Base-by-base conservation (phyloP, 768 basidiomycete genomes). In the Lactarius hatsudake region DNA sequence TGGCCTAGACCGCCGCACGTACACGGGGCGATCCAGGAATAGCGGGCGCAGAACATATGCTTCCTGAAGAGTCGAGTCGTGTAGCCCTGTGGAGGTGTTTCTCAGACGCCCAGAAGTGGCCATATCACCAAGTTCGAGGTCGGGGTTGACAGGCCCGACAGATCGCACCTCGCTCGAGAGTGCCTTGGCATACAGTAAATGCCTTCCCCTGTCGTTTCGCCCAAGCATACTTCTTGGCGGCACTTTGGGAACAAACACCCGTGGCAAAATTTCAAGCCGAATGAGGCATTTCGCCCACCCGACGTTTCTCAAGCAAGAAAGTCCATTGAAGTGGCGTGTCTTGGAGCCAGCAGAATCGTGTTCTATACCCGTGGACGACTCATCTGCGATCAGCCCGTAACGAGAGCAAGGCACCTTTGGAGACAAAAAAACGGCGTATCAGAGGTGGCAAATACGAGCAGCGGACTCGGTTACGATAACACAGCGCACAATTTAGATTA, bases 231-330 rank as follows among this genome's bases (percentile, higher is more conserved):
- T 28, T 28, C 26, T 60, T 54, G 61, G 56, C 59, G 18, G 65
- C 15, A 51, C 18, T 26, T 42, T 26, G n/a, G 40, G 30, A 53
- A 53, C 61, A 59, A 53, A 53, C 34, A 34, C 32, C 56, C 56
- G 61, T 67, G 61, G 62, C n/a, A 67, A 53, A 51, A 7, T 42
- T 32, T 20, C 36, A 56, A 13, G 55, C 55, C 26, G 36, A 58
- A 66, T 48, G 30, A 62, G 56, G 61, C 7, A 62, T 58, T 28
- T 63, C 28, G 38, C 61, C 62, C 42, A 58, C 54, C 43, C 42
- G 38, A 13, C 7, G 18, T 62, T 32, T 30, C 56, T 20, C 34
- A 34, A 32, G 56, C 13, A 23, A 61, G 43, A n/a, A 48, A n/a
- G n/a, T n/a, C n/a, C n/a, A n/a, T n/a, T n/a, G 36, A 18, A 61